A percentile compares a stretch with the other conserved stretches of the same genome.
Conservation (phyloP, 2,329 filamentous ascomycete genomes). For the Aspergillus vadensis region DNA sequence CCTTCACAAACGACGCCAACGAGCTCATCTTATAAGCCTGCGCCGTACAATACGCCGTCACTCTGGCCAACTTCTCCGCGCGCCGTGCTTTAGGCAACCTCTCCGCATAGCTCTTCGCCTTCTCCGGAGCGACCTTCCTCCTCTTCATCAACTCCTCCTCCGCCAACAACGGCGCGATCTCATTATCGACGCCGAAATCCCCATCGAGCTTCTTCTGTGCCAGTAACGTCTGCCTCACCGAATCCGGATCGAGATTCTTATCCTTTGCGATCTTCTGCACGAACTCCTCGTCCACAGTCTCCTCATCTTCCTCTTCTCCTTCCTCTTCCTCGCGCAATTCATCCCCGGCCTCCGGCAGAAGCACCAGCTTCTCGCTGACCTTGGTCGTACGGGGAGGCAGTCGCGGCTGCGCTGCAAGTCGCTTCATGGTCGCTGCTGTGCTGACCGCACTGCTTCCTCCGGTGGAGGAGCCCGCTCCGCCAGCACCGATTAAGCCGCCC, state of each 20-base stretch:
- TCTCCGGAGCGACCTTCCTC: slow-evolving; percentile 50
- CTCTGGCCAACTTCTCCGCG: slow-evolving; percentile 80
- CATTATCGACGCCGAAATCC: slow-evolving; percentile 60
- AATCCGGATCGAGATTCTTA: slow-evolving; percentile 37
- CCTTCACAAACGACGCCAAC: slow-evolving; percentile 85
- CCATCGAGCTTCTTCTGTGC: slow-evolving; percentile 42
- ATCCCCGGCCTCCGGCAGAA: slow-evolving; percentile 62
- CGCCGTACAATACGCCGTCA: slow-evolving; percentile 95
- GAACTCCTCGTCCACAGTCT: slow-evolving; percentile 39
- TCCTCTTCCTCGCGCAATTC: slow-evolving; percentile 19
- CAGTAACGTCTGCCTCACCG: slow-evolving; percentile 34
- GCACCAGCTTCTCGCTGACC: slow-evolving; percentile 93
- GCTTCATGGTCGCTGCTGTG: slow-evolving; percentile 58
- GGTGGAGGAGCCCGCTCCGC: slow-evolving; percentile 46
- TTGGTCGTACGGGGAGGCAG: slow-evolving; percentile 88
- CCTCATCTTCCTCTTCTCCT: slow-evolving; percentile 22
- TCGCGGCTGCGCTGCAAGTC: slow-evolving; percentile 57
- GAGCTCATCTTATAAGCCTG: slow-evolving; percentile 88
- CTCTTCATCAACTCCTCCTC: slow-evolving; percentile 66
- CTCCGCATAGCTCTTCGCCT: slow-evolving; percentile 90
- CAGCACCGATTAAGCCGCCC: slow-evolving; percentile 32
- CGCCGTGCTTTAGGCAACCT: slow-evolving; percentile 84
- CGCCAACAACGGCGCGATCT: slow-evolving; percentile 51
- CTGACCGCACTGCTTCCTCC: slow-evolving; percentile 43
- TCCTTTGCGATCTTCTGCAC: slow-evolving; percentile 37